phyloP scores from a whole-genome alignment of 1,139 yeast genomes.

The Yamadazyma atlantica region DNA sequence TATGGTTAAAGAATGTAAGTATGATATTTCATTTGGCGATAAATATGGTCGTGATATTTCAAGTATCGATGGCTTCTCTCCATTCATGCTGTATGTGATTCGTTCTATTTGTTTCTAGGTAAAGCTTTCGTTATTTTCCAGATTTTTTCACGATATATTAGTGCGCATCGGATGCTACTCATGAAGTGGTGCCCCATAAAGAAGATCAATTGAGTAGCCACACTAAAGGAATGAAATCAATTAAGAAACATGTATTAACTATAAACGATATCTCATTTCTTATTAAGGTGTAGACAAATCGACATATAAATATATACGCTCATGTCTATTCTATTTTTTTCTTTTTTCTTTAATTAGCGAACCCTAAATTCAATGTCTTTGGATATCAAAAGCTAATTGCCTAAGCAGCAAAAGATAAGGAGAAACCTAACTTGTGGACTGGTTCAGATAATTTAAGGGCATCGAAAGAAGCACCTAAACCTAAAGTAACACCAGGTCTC shows the following conservation, averaged over 20 bases:
- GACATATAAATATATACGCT: background rate
- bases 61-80: conserved; percentile 21
- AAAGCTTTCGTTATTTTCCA: background rate
- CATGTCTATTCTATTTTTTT: no score
- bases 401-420: conserved; percentile 87
- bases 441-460: conserved; percentile 95
- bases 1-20: conserved; percentile 53
- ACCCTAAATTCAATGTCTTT: background rate
- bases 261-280: conserved; percentile 2
- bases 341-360: background rate
- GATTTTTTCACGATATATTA: background rate
- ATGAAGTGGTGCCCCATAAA: no score
- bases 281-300: background rate
- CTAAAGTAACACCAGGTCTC: conserved; percentile 96
- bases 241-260: conserved; percentile 3
- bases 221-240: background rate
- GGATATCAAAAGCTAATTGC: background rate
- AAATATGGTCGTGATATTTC: conserved; percentile 69
- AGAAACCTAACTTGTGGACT: conserved; percentile 97
- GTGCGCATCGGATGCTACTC: no score
- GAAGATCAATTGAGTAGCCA: background rate
- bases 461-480: conserved; percentile 96
- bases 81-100: conserved; percentile 15
- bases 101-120: conserved; percentile 7
- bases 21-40: conserved; percentile 54